Base-by-base conservation (phyloP, 2,329 filamentous ascomycete species). In the Chrysoporthe austroafricana region DNA sequence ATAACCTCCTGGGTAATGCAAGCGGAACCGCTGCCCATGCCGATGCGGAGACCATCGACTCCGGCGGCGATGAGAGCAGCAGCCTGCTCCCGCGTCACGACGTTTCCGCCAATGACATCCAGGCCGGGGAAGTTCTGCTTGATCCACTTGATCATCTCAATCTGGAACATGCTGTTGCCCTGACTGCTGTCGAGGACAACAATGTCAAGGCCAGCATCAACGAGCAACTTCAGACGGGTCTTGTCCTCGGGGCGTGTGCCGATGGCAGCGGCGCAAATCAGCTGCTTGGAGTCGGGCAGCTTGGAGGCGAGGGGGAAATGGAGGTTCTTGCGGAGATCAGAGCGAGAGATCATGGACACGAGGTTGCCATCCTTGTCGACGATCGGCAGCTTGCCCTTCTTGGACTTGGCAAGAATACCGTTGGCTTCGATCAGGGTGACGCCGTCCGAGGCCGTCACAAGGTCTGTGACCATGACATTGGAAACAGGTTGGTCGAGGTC, bases 1-100 rank as follows among this genome's bases (percentile, higher is more conserved):
- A 99, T 99, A 77, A 99, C 96, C 83, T 99, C 96, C 82, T 99
- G 96, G 66, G 96, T 99, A 75, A 99, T 99, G 82, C 96, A 99
- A 77, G 96, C 96, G 77, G 93, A 97, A 77, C 96, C 96, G 78
- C 93, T 97, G 74, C 96, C 96, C 96, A 99, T 99, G 78, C 96
- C 96, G 77, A 99, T 99, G 78, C 96, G 93, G 74, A 99, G 88
- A 79, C 96, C 96, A 78, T 99, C 96, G 68, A 93, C 95, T 78
- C 96, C 96, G 73, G 95, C 96, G 70, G 92, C 93, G 76, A 99
- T 98, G 73, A 99, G 84, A 71, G 87, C 84, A 64, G 96, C 96
- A 73, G 96, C 96, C 85, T 99, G 96, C 79, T 98, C 95, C 66
- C 95, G 91, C 67, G 96, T 99, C 75, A 99, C 96, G 73, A 99